A percentile compares a stretch with the other conserved stretches of the same genome.
These are phyloP conservation scores for Cryptococcus wingfieldii DNA, from an alignment of 1,284 basidiomycete species.

Conservation along the genomic window DNA sequence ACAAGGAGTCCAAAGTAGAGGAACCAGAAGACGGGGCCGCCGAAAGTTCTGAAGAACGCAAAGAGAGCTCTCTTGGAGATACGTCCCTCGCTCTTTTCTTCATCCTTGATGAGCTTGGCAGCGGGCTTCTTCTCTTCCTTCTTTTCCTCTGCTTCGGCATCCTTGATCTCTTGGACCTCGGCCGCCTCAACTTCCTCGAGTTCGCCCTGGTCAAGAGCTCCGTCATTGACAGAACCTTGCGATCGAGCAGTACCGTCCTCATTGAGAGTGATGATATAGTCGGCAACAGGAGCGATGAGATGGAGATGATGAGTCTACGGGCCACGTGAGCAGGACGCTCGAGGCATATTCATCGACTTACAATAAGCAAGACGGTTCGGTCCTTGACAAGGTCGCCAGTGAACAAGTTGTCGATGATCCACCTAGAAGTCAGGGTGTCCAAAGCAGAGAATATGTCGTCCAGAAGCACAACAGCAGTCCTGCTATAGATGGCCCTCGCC, in stretches of 20 bases:
- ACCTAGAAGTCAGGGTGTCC: constrained; percentile 63
- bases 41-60: constrained; percentile 47
- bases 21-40: constrained; percentile 50
- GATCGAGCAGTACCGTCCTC: constrained; percentile 52
- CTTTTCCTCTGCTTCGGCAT: constrained; percentile 29
- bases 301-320: constrained; percentile 67
- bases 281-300: constrained; percentile 61
- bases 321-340: constrained; percentile 4
- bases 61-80: constrained; percentile 51
- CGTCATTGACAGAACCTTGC: constrained; percentile 38
- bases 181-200: constrained; percentile 48
- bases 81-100: constrained; percentile 59
- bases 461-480: constrained; percentile 59
- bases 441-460: constrained; percentile 56
- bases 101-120: constrained; percentile 54
- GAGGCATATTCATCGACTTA: constrained; percentile 47
- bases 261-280: constrained; percentile 59
- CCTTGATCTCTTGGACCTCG: constrained; percentile 36
- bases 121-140: constrained; percentile 43
- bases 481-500: constrained; percentile 66
- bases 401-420: constrained; percentile 72
- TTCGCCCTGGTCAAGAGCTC: constrained; percentile 18
- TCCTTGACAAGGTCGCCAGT: constrained; percentile 62
- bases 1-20: constrained; percentile 37
- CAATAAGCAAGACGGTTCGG: constrained; percentile 68